phyloP scores from a whole-genome alignment of 805 yeast genomes.

The Limtongia smithiae region DNA sequence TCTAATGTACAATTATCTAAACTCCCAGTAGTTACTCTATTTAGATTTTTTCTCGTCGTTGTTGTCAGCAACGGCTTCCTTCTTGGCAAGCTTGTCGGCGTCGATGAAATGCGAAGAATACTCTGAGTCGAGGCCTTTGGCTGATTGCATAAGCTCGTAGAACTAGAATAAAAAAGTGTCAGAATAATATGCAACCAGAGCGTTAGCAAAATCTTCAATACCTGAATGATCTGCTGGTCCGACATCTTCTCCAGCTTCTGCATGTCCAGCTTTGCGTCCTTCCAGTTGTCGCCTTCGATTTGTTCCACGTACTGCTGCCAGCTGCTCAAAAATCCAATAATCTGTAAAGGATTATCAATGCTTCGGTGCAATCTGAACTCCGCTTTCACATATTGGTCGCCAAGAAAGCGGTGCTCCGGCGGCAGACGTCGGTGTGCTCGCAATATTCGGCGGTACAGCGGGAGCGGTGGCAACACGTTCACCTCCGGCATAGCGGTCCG shows the following conservation, averaged over 20 bases:
- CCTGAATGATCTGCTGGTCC: constrained; percentile 84
- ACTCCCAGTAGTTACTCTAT: too few relatives aligned
- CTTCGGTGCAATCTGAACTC: constrained; percentile 83
- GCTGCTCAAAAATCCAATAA: constrained; percentile 85
- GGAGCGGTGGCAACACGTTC: constrained; percentile 69
- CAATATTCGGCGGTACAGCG: constrained; percentile 71
- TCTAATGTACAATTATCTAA: too few relatives aligned
- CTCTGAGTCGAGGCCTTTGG: constrained; percentile 38
- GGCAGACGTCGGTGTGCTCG: constrained; percentile 78
- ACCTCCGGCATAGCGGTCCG: constrained; percentile 38
- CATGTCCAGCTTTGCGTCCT: constrained; percentile 56
- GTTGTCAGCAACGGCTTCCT: background rate
- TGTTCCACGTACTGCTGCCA: constrained; percentile 66
- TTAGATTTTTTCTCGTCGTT: background rate
- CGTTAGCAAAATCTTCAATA: too few relatives aligned
- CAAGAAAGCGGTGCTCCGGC: constrained; percentile 65
- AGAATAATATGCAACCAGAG: background rate
- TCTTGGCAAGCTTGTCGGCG: background rate
- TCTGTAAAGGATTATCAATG: constrained; percentile 85
- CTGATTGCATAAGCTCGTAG: constrained; percentile 46
- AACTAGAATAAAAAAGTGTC: constrained; percentile 29
- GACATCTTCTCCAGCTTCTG: constrained; percentile 74
- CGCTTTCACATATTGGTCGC: constrained; percentile 82
- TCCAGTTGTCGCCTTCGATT: constrained; percentile 54
- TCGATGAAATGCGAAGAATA: constrained; percentile 29